phyloP scores from a whole-genome alignment of 2,329 filamentous ascomycete genomes.

The Beauveria australis region DNA sequence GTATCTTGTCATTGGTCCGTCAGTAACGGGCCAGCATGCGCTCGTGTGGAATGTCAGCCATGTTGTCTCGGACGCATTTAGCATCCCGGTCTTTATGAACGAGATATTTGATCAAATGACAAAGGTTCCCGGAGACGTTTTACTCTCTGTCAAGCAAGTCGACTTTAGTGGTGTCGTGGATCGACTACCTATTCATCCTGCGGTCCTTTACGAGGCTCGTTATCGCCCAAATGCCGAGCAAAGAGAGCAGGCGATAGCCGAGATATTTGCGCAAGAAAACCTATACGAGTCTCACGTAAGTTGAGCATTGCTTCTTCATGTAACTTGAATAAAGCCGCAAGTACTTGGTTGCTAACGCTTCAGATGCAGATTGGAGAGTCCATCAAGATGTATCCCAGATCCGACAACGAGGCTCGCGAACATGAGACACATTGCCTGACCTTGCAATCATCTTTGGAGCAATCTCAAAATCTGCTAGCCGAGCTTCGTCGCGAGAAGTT shows the following conservation, averaged over 20 bases:
- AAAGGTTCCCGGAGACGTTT: not conserved
- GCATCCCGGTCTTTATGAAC: not conserved
- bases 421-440: not conserved
- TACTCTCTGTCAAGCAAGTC: not conserved
- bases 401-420: not conserved
- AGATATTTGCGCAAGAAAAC: not conserved
- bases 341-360: not conserved
- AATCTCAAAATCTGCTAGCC: not conserved
- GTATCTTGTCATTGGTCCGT: not conserved
- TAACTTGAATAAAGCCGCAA: not conserved
- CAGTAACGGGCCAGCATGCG: not conserved
- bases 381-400: not conserved
- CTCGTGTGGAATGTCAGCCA: constrained; percentile 1
- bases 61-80: not conserved
- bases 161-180: not conserved
- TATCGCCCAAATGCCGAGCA: not conserved
- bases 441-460: not conserved
- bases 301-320: not conserved
- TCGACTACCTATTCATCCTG: not conserved
- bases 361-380: not conserved
- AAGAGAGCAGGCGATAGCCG: not conserved
- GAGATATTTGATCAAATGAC: not conserved
- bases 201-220: not conserved
- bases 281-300: not conserved
- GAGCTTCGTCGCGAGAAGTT: not conserved